Evolutionary conservation across 2,329 filamentous ascomycete genomes (phyloP), one percentile per base, ranked within the genome.

Genomic region (Aaosphaeria pasadenensis): DNA sequence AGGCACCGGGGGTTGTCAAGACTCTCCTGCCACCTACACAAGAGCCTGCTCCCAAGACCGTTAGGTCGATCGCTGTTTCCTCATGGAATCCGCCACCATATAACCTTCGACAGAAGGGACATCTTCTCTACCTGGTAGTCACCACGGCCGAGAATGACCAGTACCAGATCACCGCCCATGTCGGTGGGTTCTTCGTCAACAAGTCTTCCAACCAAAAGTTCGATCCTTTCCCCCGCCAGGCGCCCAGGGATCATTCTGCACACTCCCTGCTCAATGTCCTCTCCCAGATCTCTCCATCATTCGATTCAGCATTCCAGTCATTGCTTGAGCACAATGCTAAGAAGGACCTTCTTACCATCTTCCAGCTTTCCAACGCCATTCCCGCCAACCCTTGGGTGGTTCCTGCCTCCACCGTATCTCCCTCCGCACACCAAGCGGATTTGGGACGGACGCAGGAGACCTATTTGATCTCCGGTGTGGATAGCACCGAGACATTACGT

Each of bases 61-160:
- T 99, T 58, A 97, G 96, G 75, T 83, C 85, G 11, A 83, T 99
- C 45, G 85, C 89, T 30, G 77, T 99, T 30, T 97, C 94, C 11
- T 81, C 91, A 5, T 99, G 94, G 94, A 97, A 97, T 74, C 94
- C 95, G 35, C 91, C 92, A 38, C 94, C 94, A 42, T 91, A 92
- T 68, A 84, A 95, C 67, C 82, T 96, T 45, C 85, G 91, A 56
- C 90, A 95, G 66, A 90, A 88, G 66, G 94, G 94, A 24, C 94
- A 99, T 70, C 77, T 99, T 49, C 80, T 99, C 43, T 99, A 99
- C 71, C 80, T 99, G 17, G 80, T 90, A 54, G 80, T 94, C 39
- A 92, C 87, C 11, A 97, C 91, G 48, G 92, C 90, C 60, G 94
- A 99, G 73, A 91, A 91, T 54, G 94, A 99, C 74, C 90, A 95